Percentiles rank a stretch among this genome's conserved stretches.
These are phyloP conservation scores for Ganoderma sinense DNA, from an alignment of 1,284 basidiomycete species.

Conservation along the genomic window DNA sequence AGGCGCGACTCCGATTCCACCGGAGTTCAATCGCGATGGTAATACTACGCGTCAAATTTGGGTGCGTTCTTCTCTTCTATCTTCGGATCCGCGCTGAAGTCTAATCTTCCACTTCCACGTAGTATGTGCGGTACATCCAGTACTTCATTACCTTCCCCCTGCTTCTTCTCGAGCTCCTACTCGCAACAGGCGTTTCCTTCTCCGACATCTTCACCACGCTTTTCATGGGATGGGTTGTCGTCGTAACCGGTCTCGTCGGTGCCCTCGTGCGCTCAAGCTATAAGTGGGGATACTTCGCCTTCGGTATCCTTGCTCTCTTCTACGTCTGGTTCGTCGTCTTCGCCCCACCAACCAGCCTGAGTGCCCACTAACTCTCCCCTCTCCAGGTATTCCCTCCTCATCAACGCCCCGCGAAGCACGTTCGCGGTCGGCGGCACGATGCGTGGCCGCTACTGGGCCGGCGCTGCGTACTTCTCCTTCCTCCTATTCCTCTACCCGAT, in stretches of 20 bases:
- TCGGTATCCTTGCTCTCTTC: constrained; percentile 54
- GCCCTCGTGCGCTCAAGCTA: constrained; percentile 55
- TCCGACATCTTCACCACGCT: constrained; percentile 58
- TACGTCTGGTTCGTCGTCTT: constrained; percentile 51
- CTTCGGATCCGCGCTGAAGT: not conserved
- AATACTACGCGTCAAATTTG: constrained; percentile 73
- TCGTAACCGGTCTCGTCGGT: constrained; percentile 59
- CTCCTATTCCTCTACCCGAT: constrained; percentile 62
- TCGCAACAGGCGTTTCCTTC: constrained; percentile 59
- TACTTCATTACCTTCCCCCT: constrained; percentile 67
- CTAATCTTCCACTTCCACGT: not conserved
- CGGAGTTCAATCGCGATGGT: constrained; percentile 85
- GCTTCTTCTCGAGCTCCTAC: constrained; percentile 58
- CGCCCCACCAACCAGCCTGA: too few relatives aligned
- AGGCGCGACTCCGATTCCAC: constrained; percentile 61
- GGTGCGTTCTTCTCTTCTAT: constrained; percentile 1
- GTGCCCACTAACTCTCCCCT: not conserved
- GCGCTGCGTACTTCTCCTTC: constrained; percentile 53
- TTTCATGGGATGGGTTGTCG: constrained; percentile 60
- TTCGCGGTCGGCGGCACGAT: constrained; percentile 46
- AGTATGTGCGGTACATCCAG: constrained; percentile 62
- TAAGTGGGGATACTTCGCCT: constrained; percentile 60
- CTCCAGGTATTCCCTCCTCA: constrained; percentile 42
- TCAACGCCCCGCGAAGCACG: constrained; percentile 41
- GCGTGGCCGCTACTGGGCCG: constrained; percentile 48